A percentile compares a stretch with the other conserved stretches of the same genome.
Conservation (phyloP, 805 yeast genomes). For the Starmera quercuum region DNA sequence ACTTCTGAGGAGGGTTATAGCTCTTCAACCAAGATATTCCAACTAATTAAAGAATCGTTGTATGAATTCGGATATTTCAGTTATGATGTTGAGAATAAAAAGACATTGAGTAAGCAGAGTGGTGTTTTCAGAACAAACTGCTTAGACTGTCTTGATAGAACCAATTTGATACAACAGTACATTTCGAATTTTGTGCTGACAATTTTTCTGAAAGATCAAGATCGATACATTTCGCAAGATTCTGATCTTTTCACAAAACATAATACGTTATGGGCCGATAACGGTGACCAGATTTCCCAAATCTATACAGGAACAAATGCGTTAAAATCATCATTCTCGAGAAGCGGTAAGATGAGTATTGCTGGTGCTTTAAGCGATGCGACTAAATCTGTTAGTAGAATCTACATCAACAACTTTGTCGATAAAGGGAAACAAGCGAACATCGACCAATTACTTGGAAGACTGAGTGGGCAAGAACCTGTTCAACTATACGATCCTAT, state of each 20-base stretch:
- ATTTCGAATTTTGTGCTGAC: constrained; percentile 68
- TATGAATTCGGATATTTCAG: constrained; percentile 78
- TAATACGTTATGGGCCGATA: constrained; percentile 93
- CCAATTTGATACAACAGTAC: constrained; percentile 83
- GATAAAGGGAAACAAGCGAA: constrained; percentile 88
- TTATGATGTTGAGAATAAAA: constrained; percentile 49
- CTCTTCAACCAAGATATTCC: constrained; percentile 65
- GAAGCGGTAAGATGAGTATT: constrained; percentile 92
- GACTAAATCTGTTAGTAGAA: constrained; percentile 88
- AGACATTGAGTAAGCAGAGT: constrained; percentile 64
- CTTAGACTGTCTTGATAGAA: constrained; percentile 89
- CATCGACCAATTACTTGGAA: constrained; percentile 80
- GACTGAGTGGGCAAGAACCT: constrained; percentile 59
- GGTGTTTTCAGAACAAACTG: constrained; percentile 94
- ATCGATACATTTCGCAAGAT: constrained; percentile 27
- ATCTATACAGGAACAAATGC: constrained; percentile 98
- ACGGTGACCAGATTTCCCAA: constrained; percentile 93
- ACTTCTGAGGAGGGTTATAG: constrained; percentile 88
- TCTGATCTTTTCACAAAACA: constrained; percentile 65
- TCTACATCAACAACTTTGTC: constrained; percentile 93
- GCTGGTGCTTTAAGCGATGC: constrained; percentile 98
- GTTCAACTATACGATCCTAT: constrained; percentile 85
- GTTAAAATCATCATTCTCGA: constrained; percentile 84
- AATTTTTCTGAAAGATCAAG: constrained; percentile 37
- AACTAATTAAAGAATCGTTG: constrained; percentile 55